phyloP scores from a whole-genome alignment of 2,329 filamentous ascomycete genomes.

The Xylaria sp. region DNA sequence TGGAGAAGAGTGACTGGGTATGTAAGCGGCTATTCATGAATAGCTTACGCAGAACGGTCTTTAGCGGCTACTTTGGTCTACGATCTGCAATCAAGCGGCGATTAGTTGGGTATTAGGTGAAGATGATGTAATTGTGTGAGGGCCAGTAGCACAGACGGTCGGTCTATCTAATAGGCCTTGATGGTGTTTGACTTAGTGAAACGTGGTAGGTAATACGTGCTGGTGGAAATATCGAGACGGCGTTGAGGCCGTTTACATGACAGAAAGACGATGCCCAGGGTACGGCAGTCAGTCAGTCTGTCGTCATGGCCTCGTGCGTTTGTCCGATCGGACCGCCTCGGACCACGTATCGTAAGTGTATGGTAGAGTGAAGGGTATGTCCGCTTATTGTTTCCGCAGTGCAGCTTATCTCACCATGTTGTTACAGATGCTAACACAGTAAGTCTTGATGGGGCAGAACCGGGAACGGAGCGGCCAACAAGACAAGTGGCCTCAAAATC shows the following conservation, averaged over 20 bases:
- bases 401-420: background rate
- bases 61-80: background rate
- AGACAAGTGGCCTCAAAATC: conserved; percentile 28
- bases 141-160: conserved; percentile 1
- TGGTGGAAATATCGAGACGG: background rate
- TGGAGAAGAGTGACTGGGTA: background rate
- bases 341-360: background rate
- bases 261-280: background rate
- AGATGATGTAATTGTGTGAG: background rate
- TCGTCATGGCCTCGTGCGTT: conserved; percentile 10
- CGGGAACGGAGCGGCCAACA: conserved; percentile 15
- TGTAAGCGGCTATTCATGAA: conserved; percentile 1
- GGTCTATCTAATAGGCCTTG: background rate
- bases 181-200: background rate
- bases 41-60: background rate
- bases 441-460: conserved; percentile 3
- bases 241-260: background rate
- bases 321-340: conserved; percentile 8
- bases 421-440: background rate
- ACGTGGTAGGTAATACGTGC: background rate
- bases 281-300: background rate
- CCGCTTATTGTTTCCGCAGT: conserved; percentile 19
- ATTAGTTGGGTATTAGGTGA: background rate
- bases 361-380: background rate
- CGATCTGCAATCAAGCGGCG: conserved; percentile 6